Percentiles rank a stretch among this genome's conserved stretches.
Conservation (phyloP, 257 asterid species). For the Lantana camara region DNA sequence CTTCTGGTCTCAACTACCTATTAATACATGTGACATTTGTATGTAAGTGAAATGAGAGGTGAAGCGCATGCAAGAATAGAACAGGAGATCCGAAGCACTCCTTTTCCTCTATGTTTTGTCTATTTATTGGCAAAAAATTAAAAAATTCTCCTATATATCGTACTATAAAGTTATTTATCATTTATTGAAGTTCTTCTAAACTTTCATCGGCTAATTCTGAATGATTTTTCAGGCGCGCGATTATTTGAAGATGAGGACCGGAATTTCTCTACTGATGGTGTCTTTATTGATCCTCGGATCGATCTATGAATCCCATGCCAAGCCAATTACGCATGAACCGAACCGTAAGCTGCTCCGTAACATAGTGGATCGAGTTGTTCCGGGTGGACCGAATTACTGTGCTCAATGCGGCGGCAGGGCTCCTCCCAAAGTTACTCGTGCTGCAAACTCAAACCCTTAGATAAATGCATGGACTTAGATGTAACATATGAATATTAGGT, state of each 20-base stretch:
- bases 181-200: too few species aligned
- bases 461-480: too few species aligned
- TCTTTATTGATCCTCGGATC: slow-evolving; percentile 19
- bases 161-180: too few species aligned
- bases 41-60: too few species aligned
- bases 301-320: not conserved
- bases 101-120: too few species aligned
- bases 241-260: slow-evolving; percentile 24
- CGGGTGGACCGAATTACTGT: slow-evolving; percentile 34
- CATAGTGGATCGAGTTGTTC: slow-evolving; percentile 23
- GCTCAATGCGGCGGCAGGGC: slow-evolving; percentile 23
- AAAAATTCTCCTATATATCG: not conserved
- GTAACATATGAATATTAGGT: too few species aligned
- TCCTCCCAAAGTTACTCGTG: not conserved
- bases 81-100: too few species aligned
- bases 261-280: slow-evolving; percentile 9
- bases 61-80: too few species aligned
- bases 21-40: too few species aligned
- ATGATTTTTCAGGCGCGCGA: slow-evolving; percentile 14
- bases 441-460: not conserved
- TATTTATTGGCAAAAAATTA: not conserved
- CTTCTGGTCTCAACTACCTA: too few species aligned
- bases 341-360: slow-evolving; percentile 1
- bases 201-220: too few species aligned
- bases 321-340: not conserved